These are phyloP conservation scores for Rugosomyces carneus DNA, from an alignment of 1,284 basidiomycete genomes.

Conservation along the genomic window DNA sequence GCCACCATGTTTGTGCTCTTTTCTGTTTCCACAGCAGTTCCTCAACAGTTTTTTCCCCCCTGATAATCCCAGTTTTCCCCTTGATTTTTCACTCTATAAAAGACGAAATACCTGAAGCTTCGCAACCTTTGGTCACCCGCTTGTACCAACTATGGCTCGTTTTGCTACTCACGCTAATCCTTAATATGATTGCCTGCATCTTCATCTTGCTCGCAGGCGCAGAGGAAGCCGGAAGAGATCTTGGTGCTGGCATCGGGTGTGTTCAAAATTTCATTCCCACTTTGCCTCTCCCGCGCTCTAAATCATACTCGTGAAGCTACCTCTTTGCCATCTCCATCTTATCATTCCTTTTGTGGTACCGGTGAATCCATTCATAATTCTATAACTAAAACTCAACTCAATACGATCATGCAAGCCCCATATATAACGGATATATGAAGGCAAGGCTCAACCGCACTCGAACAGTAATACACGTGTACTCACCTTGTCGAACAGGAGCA, in stretches of 20 bases:
- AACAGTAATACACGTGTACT: conserved; percentile 12
- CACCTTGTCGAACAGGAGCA: conserved; percentile 53
- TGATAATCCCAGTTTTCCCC: conserved; percentile 69
- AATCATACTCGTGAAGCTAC: conserved; percentile 50
- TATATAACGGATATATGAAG: conserved; percentile 97
- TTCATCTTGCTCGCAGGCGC: conserved; percentile 77
- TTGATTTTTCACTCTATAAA: conserved; percentile 90
- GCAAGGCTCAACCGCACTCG: conserved; percentile 35
- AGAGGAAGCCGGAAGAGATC: conserved; percentile 72
- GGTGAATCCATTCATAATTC: conserved; percentile 37
- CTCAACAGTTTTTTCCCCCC: conserved; percentile 10
- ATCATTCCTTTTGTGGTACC: conserved; percentile 91
- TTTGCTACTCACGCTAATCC: conserved; percentile 68
- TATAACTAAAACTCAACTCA: conserved; percentile 9
- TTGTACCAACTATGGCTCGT: conserved; percentile 88
- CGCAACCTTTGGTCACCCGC: conserved; percentile 74
- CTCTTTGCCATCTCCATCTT: conserved; percentile 73
- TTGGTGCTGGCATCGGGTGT: conserved; percentile 75
- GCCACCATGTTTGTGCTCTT: conserved; percentile 64
- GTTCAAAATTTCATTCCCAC: conserved; percentile 24
- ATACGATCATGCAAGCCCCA: conserved; percentile 50
- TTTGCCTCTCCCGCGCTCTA: conserved; percentile 20
- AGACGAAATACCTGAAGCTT: conserved; percentile 83
- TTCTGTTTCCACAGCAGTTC: conserved; percentile 11
- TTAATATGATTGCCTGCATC: conserved; percentile 92